Conservation (phyloP, 1,139 yeast species). For the Magnusiomyces suaveolens region DNA sequence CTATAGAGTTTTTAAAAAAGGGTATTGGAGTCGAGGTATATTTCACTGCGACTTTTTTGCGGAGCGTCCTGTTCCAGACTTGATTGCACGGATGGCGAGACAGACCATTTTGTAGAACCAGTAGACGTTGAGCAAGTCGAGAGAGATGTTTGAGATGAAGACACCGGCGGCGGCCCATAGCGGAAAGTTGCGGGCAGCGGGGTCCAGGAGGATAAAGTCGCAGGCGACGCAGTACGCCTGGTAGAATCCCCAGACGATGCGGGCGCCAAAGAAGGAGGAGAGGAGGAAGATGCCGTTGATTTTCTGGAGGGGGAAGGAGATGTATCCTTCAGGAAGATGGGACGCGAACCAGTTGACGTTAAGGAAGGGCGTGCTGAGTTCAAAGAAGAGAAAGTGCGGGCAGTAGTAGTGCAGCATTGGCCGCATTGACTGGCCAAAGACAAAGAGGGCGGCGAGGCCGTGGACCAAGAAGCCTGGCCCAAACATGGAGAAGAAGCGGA, state of each 20-base stretch:
- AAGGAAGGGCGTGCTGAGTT: constrained; percentile 85
- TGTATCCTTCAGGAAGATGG: constrained; percentile 50
- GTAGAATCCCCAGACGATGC: constrained; percentile 85
- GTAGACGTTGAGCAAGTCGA: constrained; percentile 54
- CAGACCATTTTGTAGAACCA: constrained; percentile 69
- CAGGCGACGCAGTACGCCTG: constrained; percentile 45
- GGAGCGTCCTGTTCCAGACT: constrained; percentile 12
- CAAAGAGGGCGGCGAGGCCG: constrained; percentile 72
- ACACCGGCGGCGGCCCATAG: constrained; percentile 42
- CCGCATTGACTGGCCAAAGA: constrained; percentile 51
- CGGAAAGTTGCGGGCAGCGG: constrained; percentile 31
- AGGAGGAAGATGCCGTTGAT: constrained; percentile 66
- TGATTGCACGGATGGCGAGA: constrained; percentile 13
- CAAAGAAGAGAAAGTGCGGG: constrained; percentile 77
- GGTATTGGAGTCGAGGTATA: too few species aligned
- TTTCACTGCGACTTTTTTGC: too few species aligned
- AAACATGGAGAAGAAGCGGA: constrained; percentile 50
- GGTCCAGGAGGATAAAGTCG: constrained; percentile 19
- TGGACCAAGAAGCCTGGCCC: constrained; percentile 81
- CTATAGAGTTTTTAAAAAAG: too few species aligned
- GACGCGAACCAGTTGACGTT: constrained; percentile 87
- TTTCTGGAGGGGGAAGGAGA: constrained; percentile 44
- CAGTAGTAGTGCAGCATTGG: constrained; percentile 81
- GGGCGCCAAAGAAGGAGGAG: constrained; percentile 58
- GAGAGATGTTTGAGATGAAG: constrained; percentile 50